Base-by-base conservation (phyloP, 257 asterid genomes). In the Primulina huaijiensis region DNA sequence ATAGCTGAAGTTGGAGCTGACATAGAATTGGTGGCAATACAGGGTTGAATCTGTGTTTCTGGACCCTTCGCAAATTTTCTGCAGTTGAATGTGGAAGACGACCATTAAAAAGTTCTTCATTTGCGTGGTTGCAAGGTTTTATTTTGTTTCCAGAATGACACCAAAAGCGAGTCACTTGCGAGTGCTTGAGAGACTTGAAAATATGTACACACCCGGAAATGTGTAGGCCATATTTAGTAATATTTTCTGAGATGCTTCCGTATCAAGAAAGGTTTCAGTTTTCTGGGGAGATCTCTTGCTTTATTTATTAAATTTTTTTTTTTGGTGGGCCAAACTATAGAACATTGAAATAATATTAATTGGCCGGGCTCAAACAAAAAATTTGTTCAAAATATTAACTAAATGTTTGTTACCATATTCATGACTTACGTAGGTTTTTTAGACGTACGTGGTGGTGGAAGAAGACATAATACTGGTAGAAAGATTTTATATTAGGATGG, bases 1-100 rank as follows among this genome's bases (percentile, higher is more conserved):
- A 84, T 88, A 66, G 90, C 95, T 20, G 96, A 94, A 88, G 86
- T 94, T 67, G 99, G 92, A 79, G 89, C 93, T 4, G 99, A 94
- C 77, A 91, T 91, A 55, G 92, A 91, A 75, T 84, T 82, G 29
- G 86, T 79, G 7, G 85, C 90, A 7, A 85, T 87, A 77, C 90
- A 83, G 73, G 78, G 70, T 25, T 89, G 80, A 85, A 68, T 19
- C n/a, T 43, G 53, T 10, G 50, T 43, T 43, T 11, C 7, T 63
- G 53, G n/a, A 25, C 38, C 70, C 59, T 17, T 40, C 33, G 19
- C 74, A 20, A 63, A 64, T 38, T 37, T 57, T 31, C 12, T 30
- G 53, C 5, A 1, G 53, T 63, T 67, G 19, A 53, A 8, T 19
- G 31, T 67, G 60, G 58, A 66, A 55, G 11, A n/a, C 56, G 14